Evolutionary conservation across 2,329 filamentous ascomycete genomes (phyloP), one percentile per base, ranked within the genome.

Genomic region (Colletotrichum echinochloae): DNA sequence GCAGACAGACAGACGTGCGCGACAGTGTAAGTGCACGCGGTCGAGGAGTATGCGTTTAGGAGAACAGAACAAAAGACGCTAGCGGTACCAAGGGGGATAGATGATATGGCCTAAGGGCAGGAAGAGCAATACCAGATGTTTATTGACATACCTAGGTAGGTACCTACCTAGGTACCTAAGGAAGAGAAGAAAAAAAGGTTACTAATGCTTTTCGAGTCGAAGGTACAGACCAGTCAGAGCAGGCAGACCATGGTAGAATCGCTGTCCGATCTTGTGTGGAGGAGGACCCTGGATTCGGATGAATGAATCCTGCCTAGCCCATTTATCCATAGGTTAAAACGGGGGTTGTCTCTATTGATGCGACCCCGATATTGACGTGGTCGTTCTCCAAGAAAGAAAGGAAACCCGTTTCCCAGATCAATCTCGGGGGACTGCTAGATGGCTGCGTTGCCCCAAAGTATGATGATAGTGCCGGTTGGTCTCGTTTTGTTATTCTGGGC

Each of bases 211-310:
- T 20, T 14, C 23, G 1, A 28, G 37, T 9, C 39, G 26, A 18
- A 56, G 33, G 14, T 14, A 51, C 48, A 20, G 37, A 46, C 9
- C 37, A 33, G 26, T 33, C 28, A 51, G 28, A 54, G 18, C 18
- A 28, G 20, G 6, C 26, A 51, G 48, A 51, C 26, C 14, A 28
- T 28, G 14, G 12, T 3, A 14, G 54, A 6, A 39, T 14, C 33
- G 49, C 35, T n/a, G 20, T 64, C 41, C 51, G 44, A 63, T 67
- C 33, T 37, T 39, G 5, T 20, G 23, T 48, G 20, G 44, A 66
- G 26, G 41, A 70, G 56, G 66, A 66, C 66, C 66, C 66, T 70
- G 62, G 59, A 60, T 49, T 70, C n/a, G n/a, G n/a, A 70, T 60
- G n/a, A 62, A 55, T 66, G 48, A 66, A 49, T 30, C 39, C 64